These are phyloP conservation scores for Myriosclerotinia curreyana DNA, from an alignment of 2,329 filamentous ascomycete genomes.

Conservation along the genomic window DNA sequence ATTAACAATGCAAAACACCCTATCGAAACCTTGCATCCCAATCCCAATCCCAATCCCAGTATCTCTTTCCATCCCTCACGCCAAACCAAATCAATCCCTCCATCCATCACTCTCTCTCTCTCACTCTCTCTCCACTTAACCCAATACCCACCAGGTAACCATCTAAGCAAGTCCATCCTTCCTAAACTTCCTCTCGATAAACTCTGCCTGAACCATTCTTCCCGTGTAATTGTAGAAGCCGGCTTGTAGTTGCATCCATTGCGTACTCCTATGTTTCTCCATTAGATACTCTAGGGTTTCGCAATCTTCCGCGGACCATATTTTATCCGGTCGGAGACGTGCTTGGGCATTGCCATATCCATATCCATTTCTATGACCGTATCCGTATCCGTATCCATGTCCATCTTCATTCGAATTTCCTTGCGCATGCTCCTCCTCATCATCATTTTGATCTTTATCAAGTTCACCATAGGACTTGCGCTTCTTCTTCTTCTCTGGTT, in stretches of 20 bases:
- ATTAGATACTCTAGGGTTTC: conserved; percentile 34
- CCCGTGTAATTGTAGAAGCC: conserved; percentile 39
- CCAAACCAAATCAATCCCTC: neutral
- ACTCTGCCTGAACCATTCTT: conserved; percentile 34
- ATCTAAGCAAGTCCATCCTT: conserved; percentile 25
- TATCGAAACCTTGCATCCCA: neutral
- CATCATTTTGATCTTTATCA: neutral
- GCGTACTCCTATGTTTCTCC: conserved; percentile 30
- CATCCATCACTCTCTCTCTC: neutral
- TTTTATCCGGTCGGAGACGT: conserved; percentile 28
- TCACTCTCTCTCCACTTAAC: neutral
- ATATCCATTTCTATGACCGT: too few relatives aligned
- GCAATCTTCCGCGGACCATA: conserved; percentile 37
- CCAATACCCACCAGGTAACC: neutral
- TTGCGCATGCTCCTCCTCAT: neutral
- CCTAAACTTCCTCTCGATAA: conserved; percentile 38
- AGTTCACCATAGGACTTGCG: conserved; percentile 11
- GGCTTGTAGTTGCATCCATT: conserved; percentile 38
- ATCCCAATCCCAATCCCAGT: neutral
- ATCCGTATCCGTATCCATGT: too few relatives aligned
- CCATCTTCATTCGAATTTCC: neutral
- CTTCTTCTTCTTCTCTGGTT: conserved; percentile 11
- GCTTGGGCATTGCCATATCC: too few relatives aligned
- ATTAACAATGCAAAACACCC: neutral
- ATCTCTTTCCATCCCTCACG: too few relatives aligned